A percentile compares a stretch with the other conserved stretches of the same genome.
These are phyloP conservation scores for Starmera caribaea DNA, from an alignment of 805 yeast genomes.

Conservation along the genomic window DNA sequence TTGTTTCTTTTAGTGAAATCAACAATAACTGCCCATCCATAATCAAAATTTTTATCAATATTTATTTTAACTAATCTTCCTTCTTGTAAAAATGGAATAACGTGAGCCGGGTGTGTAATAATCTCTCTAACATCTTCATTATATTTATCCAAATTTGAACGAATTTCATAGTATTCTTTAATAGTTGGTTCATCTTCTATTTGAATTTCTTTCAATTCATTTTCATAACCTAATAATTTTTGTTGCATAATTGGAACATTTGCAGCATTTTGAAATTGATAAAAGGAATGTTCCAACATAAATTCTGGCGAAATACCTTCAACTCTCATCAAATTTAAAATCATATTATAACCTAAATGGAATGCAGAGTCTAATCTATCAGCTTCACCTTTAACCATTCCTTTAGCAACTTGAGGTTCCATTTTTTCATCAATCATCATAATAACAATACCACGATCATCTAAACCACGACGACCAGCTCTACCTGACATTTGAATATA, in stretches of 20 bases:
- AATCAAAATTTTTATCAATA: conserved; percentile 44
- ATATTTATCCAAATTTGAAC: conserved; percentile 61
- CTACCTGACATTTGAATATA: conserved; percentile 99
- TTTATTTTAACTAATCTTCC: conserved; percentile 76
- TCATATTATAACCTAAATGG: conserved; percentile 96
- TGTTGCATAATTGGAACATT: conserved; percentile 80
- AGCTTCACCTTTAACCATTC: conserved; percentile 99
- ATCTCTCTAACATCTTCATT: conserved; percentile 71
- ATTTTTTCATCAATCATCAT: conserved; percentile 99
- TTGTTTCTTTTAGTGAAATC: conserved; percentile 61
- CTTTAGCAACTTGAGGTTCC: conserved; percentile 99
- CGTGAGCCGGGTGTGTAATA: conserved; percentile 84
- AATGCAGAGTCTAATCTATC: conserved; percentile 96
- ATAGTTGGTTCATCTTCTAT: conserved; percentile 70
- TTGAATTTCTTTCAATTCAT: conserved; percentile 35
- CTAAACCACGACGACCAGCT: conserved; percentile 99
- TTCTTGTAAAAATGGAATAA: conserved; percentile 73
- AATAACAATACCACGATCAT: conserved; percentile 97
- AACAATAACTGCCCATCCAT: conserved; percentile 95
- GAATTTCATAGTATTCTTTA: conserved; percentile 75
- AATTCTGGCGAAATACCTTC: conserved; percentile 98
- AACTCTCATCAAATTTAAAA: conserved; percentile 88
- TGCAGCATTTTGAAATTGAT: conserved; percentile 88
- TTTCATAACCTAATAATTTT: conserved; percentile 45
- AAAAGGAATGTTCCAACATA: conserved; percentile 90